Base-by-base conservation (phyloP, 176 grass and related monocot species). In the Zizania latifolia region DNA sequence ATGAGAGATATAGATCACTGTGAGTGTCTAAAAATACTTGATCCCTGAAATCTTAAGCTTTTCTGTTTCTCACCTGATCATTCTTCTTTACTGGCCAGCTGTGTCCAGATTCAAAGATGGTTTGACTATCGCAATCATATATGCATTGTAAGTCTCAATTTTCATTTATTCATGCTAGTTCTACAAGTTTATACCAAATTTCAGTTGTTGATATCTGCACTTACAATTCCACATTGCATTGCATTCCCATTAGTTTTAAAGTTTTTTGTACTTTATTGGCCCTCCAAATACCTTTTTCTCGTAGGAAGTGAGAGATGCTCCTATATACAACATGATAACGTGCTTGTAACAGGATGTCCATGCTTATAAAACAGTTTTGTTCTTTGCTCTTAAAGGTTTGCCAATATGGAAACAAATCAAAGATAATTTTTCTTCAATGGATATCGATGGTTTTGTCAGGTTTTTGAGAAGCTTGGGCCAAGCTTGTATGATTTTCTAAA, bases 391-490 rank as follows among this genome's bases (percentile, higher is more conserved):
- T 86, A 65, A 83, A 71, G 80, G 76, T 81, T 86, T 65, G 57
- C 15, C 78, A 21, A 36, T 70, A 65, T 83, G 75, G 79, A 80
- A 57, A 67, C 64, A 77, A 86, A 62, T 82, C 73, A 89, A 89
- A 93, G 70, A 85, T 81, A 72, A 64, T 80, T 78, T 85, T 91
- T 82, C 87, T 93, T 91, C 85, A 82, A 93, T 91, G 88, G 59
- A 86, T 85, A 86, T 93, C 74, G 56, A 91, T 98, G 79, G 54
- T 97, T 83, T 89, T 94, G 83, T 90, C 95, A 98, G 95, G 95
- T 98, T 41, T 98, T 94, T 98, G 95, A 98, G 95, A 98, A 93
- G 95, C 95, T 98, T 93, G 95, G 95, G 59, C 95, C 95, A 67
- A 98, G 95, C 84, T 92, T 98, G 76, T 98, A 87, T 98, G 95